A percentile compares a stretch with the other conserved stretches of the same genome.
phyloP scores from a whole-genome alignment of 345 rosid genomes.

The Pelargonium nanum region DNA sequence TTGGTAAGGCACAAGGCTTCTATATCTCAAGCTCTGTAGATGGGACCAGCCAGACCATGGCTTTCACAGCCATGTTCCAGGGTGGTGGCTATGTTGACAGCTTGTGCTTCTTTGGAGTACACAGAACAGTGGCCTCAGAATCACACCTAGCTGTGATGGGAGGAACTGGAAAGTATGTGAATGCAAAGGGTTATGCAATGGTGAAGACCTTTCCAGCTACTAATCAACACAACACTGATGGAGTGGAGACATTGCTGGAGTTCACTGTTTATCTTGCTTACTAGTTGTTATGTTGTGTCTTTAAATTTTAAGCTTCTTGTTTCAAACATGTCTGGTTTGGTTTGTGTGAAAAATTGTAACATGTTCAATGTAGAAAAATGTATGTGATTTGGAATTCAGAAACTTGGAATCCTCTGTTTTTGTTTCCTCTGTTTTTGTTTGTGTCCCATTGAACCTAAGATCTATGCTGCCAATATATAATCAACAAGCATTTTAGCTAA shows the following conservation, averaged over 20 bases:
- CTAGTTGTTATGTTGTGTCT: slow-evolving; percentile 7
- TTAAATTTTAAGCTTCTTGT: background rate
- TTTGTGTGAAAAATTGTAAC: background rate
- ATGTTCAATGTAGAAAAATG: no score
- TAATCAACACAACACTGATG: slow-evolving; percentile 72
- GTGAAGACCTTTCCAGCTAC: slow-evolving; percentile 63
- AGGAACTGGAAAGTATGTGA: slow-evolving; percentile 75
- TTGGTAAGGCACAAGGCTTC: slow-evolving; percentile 85
- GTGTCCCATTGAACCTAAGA: no score
- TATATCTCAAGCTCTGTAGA: slow-evolving; percentile 84
- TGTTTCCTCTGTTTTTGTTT: background rate
- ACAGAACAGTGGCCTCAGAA: slow-evolving; percentile 51
- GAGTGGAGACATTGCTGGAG: slow-evolving; percentile 67
- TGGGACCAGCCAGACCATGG: slow-evolving; percentile 80
- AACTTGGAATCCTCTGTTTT: background rate
- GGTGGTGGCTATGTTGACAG: slow-evolving; percentile 41
- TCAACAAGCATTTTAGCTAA: no score
- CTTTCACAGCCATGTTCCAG: slow-evolving; percentile 47
- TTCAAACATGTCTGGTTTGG: background rate
- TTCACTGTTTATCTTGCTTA: slow-evolving; percentile 50
- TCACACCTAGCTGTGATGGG: slow-evolving; percentile 70
- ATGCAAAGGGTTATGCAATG: slow-evolving; percentile 58
- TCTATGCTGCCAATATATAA: no score
- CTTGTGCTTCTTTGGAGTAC: slow-evolving; percentile 84
- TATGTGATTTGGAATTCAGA: background rate